phyloP scores from a whole-genome alignment of 371 early-diverging fungal species.

The Dinochytrium kinnereticum region DNA sequence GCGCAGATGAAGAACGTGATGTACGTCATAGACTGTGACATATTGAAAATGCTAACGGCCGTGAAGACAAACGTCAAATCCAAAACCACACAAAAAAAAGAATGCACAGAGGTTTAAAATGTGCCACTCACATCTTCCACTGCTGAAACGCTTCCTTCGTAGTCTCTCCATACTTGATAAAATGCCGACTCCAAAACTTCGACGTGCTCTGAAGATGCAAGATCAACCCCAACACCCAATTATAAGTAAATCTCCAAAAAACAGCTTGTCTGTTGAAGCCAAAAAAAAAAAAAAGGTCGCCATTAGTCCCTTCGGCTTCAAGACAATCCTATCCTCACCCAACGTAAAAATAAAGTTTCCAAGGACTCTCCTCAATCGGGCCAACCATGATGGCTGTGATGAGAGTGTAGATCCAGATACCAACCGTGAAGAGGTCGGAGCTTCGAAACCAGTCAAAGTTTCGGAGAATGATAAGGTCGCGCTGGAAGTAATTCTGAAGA shows the following conservation, averaged over 20 bases:
- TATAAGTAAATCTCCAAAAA: conserved; percentile 86
- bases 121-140: conserved; percentile 78
- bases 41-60: conserved; percentile 75
- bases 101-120: background rate
- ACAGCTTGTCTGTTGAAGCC: conserved; percentile 76
- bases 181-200: conserved; percentile 88
- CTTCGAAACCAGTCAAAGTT: conserved; percentile 88
- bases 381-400: conserved; percentile 67
- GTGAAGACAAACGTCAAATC: background rate
- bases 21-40: conserved; percentile 86
- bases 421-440: conserved; percentile 78
- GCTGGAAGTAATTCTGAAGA: conserved; percentile 68
- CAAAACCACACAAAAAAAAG: background rate
- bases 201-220: conserved; percentile 76
- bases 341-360: conserved; percentile 48
- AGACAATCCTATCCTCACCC: conserved; percentile 30
- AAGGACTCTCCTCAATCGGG: conserved; percentile 36
- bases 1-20: conserved; percentile 80
- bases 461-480: conserved; percentile 85
- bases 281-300: background rate
- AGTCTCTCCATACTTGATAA: conserved; percentile 88
- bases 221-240: conserved; percentile 77
- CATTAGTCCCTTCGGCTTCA: no score
- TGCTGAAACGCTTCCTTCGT: conserved; percentile 85
- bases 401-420: conserved; percentile 75